Evolutionary conservation across 2,329 filamentous ascomycete genomes (phyloP).

Genomic region (Colletotrichum ledebouriae): DNA sequence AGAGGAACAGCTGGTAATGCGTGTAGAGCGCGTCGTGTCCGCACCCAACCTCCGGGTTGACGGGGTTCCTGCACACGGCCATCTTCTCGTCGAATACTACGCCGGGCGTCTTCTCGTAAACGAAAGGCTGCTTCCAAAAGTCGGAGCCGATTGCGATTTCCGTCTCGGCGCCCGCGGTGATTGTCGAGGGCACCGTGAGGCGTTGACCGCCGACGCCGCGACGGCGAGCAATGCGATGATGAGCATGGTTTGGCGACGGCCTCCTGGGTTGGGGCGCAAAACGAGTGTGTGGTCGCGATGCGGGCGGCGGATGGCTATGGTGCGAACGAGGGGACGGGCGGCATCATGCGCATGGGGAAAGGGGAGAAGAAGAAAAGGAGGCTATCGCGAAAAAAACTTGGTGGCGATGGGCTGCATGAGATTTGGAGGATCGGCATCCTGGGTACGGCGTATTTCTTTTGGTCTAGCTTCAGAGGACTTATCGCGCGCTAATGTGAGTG

Average conservation of each 20-base stretch:
- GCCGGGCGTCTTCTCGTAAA: slow-evolving; percentile 17
- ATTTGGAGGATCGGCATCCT: slow-evolving; percentile 16
- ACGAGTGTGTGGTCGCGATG: not conserved
- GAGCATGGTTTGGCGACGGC: slow-evolving; percentile 1
- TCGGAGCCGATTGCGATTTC: slow-evolving; percentile 34
- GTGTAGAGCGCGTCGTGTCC: slow-evolving; percentile 23
- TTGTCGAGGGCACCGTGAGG: slow-evolving; percentile 11
- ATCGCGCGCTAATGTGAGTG: slow-evolving; percentile 3
- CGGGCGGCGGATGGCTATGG: fast-evolving
- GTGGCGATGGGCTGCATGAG: not conserved
- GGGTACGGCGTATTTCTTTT: not conserved
- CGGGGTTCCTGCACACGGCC: slow-evolving; percentile 28
- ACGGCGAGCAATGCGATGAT: not conserved
- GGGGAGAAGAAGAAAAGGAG: not conserved
- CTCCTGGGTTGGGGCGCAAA: not conserved
- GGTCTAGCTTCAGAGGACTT: not conserved
- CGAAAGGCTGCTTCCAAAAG: slow-evolving; percentile 26
- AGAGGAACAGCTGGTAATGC: slow-evolving; percentile 30
- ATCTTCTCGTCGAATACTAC: not conserved
- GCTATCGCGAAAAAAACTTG: slow-evolving; percentile 4
- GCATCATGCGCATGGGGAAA: not conserved
- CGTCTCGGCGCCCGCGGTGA: slow-evolving; percentile 23
- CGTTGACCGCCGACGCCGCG: slow-evolving; percentile 4
- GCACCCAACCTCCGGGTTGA: slow-evolving; percentile 13
- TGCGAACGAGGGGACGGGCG: not conserved